Evolutionary conservation across 805 yeast genomes (phyloP), one percentile per base, ranked within the genome.

Genomic region (Debaryomyces maramus): DNA sequence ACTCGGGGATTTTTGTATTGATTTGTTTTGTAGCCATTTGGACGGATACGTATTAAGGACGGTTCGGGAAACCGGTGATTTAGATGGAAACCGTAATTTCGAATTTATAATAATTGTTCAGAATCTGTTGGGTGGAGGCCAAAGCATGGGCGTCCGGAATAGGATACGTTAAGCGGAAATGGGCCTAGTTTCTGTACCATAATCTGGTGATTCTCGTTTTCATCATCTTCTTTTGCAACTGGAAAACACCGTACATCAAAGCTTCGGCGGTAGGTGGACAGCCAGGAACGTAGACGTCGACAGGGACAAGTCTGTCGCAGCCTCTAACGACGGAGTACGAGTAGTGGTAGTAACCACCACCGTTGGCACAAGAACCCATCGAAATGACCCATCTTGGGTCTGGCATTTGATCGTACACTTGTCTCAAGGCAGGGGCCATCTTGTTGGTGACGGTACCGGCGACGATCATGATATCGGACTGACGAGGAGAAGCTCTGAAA

Each of bases 221-320:
- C 77, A 87, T 79, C 89, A 87, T 87, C 76, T 87, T 88, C 80
- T 85, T 85, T 66, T 88, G 95, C 53, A 87, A 73, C 69, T 85
- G 90, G 75, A 87, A 84, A 23, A 87, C 83, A 44, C 96, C 96
- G 61, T 87, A 87, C 89, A 87, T 78, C 65, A 87, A 80, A 2
- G 95, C 95, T 69, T 87, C 96, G 39, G 90, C 77, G 17, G 95
- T 85, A 26, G 96, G 96, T 19, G 96, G 96, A 67, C 96, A 87
- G 7, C 96, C 96, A 14, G 96, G 96, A 39, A 87, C 95, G 58
- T 88, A 87, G 29, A 87, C 84, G 62, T 87, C 96, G 18, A 87
- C 95, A 11, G 96, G 96, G 32, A 88, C 83, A 41, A 87, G 74
- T 58, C 96, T 72, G 71, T 87, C 96, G 57, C 93, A 88, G 36